phyloP scores from a whole-genome alignment of 225 moss, liverwort and hornwort species.

The Rhytidiadelphus loreus region DNA sequence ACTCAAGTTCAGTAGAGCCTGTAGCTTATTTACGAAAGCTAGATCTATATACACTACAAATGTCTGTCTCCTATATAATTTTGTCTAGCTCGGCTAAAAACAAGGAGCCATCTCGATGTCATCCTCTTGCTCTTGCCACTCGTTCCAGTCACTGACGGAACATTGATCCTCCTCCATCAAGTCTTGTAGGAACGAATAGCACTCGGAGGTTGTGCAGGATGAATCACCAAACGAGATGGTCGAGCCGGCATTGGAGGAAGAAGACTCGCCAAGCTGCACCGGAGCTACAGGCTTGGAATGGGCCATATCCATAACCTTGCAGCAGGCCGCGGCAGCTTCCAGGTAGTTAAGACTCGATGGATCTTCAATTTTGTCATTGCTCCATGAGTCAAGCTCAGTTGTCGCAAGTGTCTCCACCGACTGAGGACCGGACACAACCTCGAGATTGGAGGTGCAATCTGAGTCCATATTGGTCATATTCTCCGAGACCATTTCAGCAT shows the following conservation, averaged over 20 bases:
- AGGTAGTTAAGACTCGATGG: neutral
- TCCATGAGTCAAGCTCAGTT: neutral
- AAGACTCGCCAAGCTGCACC: neutral
- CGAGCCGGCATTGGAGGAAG: neutral
- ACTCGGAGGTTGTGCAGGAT: fast-evolving
- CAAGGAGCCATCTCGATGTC: neutral
- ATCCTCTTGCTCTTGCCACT: neutral
- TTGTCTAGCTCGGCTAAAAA: neutral
- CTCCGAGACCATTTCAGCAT: neutral
- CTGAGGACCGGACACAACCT: neutral
- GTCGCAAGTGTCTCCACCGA: neutral
- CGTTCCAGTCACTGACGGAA: fast-evolving
- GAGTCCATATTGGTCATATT: neutral
- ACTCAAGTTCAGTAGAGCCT: neutral
- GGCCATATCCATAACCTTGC: neutral
- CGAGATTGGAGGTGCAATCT: too few species aligned
- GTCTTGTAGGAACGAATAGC: neutral
- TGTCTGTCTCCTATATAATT: neutral
- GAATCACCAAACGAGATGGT: neutral
- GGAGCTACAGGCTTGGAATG: neutral
- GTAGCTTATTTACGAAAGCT: neutral
- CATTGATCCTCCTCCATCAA: neutral
- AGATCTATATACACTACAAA: neutral
- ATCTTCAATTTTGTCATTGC: neutral
- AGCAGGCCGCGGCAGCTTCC: neutral